Evolutionary conservation across 768 basidiomycete genomes (phyloP).

Genomic region (Termitomyces sp.): DNA sequence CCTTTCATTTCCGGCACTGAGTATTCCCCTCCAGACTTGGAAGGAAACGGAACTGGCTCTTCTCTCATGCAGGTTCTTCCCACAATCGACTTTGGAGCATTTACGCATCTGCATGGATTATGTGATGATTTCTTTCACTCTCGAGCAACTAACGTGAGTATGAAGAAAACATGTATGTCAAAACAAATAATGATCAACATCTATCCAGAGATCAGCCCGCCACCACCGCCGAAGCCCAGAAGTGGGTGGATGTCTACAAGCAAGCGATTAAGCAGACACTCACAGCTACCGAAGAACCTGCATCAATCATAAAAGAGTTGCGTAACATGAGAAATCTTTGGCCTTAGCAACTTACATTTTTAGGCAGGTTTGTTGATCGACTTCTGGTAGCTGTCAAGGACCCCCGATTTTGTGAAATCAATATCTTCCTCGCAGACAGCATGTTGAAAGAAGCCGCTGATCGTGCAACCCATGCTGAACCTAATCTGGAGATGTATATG

Average conservation of each 20-base stretch:
- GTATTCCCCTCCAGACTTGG: not conserved
- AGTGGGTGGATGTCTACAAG: slow-evolving; percentile 5
- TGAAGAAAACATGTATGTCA: not conserved
- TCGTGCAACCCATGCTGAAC: slow-evolving; percentile 4
- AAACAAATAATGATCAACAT: not conserved
- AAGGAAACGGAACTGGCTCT: not conserved
- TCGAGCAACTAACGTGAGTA: slow-evolving; percentile 10
- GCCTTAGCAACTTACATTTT: not conserved
- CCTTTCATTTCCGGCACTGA: not conserved
- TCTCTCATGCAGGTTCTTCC: not conserved
- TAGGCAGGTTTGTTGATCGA: not conserved
- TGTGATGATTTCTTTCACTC: slow-evolving; percentile 4
- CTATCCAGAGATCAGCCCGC: slow-evolving; percentile 5
- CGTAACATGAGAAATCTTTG: not conserved
- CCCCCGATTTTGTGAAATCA: not conserved
- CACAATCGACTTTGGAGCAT: not conserved
- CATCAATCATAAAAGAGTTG: slow-evolving; percentile 3
- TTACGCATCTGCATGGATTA: slow-evolving; percentile 6
- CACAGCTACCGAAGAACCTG: not conserved
- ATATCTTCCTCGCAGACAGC: slow-evolving; percentile 5
- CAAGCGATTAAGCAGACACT: slow-evolving; percentile 6
- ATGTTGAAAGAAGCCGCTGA: slow-evolving; percentile 6
- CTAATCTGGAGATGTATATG: slow-evolving; percentile 4
- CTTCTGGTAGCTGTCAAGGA: not conserved
- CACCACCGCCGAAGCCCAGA: slow-evolving; percentile 1